Percentiles rank a stretch among this genome's conserved stretches.
Evolutionary conservation across 768 basidiomycete genomes (phyloP).

Genomic region (Dioszegia aurantiaca): DNA sequence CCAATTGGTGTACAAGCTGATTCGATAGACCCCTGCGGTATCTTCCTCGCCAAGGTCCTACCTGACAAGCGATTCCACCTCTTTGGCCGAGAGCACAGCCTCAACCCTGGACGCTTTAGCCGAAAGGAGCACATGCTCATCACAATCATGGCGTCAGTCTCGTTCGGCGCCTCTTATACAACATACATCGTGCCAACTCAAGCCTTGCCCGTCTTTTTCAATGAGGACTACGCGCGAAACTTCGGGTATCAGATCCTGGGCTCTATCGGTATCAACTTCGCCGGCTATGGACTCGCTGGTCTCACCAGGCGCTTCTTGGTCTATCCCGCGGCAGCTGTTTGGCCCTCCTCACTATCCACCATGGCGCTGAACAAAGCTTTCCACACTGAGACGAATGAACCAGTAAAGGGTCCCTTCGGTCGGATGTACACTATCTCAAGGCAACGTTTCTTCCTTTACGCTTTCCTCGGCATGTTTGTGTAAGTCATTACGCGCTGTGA

Average conservation of each 20-base stretch:
- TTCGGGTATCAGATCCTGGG: conserved; percentile 57
- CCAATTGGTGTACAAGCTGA: conserved; percentile 4
- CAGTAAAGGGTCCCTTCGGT: conserved; percentile 91
- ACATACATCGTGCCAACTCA: conserved; percentile 40
- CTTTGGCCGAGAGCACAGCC: conserved; percentile 24
- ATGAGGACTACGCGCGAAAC: conserved; percentile 44
- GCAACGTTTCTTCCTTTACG: conserved; percentile 28
- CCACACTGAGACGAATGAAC: conserved; percentile 64
- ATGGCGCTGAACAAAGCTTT: conserved; percentile 39
- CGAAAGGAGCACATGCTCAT: conserved; percentile 49
- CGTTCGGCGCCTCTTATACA: conserved; percentile 43
- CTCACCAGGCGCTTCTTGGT: conserved; percentile 18
- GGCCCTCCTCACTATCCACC: conserved; percentile 32
- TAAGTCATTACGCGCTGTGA: not conserved
- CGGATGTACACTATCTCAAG: conserved; percentile 49
- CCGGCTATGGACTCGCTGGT: conserved; percentile 61
- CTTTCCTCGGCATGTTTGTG: conserved; percentile 33
- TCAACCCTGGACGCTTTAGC: conserved; percentile 46
- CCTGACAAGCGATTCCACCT: conserved; percentile 26
- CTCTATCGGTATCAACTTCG: conserved; percentile 60
- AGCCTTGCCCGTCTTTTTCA: conserved; percentile 42
- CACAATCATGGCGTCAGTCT: conserved; percentile 44
- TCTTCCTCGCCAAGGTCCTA: conserved; percentile 21
- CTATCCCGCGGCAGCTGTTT: conserved; percentile 65
- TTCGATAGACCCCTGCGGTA: conserved; percentile 28